Conservation (phyloP, 2,329 filamentous ascomycete species). For the Myriosclerotinia duriaeana region DNA sequence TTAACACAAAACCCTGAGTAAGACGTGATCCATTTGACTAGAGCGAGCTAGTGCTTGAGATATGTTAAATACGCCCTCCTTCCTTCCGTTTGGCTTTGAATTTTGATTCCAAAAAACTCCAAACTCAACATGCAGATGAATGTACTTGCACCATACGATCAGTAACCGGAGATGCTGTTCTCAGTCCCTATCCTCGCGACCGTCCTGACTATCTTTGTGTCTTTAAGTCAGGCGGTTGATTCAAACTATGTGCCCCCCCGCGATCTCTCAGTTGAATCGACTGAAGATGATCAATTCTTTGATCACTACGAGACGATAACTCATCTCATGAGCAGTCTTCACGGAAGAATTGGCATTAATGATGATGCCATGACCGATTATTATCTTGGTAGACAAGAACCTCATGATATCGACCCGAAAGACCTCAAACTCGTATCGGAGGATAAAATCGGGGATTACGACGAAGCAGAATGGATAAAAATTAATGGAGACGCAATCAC, state of each 20-base stretch:
- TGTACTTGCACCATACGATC: not conserved
- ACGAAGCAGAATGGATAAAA: slow-evolving; percentile 8
- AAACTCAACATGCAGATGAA: not conserved
- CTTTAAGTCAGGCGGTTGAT: not conserved
- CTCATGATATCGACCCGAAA: slow-evolving; percentile 20
- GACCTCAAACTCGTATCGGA: slow-evolving; percentile 18
- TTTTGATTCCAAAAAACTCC: not conserved
- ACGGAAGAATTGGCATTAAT: slow-evolving; percentile 23
- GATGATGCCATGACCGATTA: slow-evolving; percentile 3
- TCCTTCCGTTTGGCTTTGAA: not conserved
- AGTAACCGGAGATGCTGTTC: not conserved
- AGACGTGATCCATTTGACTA: not conserved
- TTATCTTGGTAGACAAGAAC: not conserved
- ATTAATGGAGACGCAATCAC: slow-evolving; percentile 16
- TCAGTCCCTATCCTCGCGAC: not conserved
- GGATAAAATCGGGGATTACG: slow-evolving; percentile 1
- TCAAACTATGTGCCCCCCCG: not conserved
- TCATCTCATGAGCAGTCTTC: slow-evolving; percentile 19
- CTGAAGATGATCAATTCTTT: slow-evolving; percentile 11
- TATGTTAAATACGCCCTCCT: not conserved
- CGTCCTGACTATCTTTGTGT: not conserved
- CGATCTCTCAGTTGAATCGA: not conserved
- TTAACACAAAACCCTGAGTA: not conserved
- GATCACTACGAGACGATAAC: slow-evolving; percentile 6
- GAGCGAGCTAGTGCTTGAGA: not conserved